Conservation (phyloP, 2,329 filamentous ascomycete genomes). For the Lecanicillium sp. region DNA sequence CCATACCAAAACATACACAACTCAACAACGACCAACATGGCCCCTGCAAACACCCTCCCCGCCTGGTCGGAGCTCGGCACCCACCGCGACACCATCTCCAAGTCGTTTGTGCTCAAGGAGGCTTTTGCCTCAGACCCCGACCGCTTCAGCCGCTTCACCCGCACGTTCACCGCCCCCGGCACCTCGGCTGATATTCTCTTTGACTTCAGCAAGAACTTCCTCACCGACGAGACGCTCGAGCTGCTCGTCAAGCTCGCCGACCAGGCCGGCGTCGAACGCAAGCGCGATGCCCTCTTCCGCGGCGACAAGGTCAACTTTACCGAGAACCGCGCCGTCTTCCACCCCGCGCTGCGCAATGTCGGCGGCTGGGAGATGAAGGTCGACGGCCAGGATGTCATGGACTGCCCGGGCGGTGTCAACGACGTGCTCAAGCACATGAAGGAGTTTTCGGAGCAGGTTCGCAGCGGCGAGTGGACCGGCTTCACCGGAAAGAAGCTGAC, state of each 20-base stretch:
- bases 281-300: slow-evolving; percentile 94
- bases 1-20: background rate
- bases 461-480: slow-evolving; percentile 94
- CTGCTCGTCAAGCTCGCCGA: slow-evolving; percentile 85
- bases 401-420: slow-evolving; percentile 81
- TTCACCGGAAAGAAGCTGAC: slow-evolving; percentile 96
- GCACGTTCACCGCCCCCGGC: slow-evolving; percentile 73
- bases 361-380: slow-evolving; percentile 77
- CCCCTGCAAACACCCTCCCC: slow-evolving; percentile 77
- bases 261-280: slow-evolving; percentile 84
- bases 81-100: slow-evolving; percentile 80
- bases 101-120: slow-evolving; percentile 87
- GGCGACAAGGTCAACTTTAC: slow-evolving; percentile 99
- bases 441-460: slow-evolving; percentile 91
- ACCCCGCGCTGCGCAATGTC: slow-evolving; percentile 88
- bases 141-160: slow-evolving; percentile 86
- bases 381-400: slow-evolving; percentile 88
- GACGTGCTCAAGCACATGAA: slow-evolving; percentile 94
- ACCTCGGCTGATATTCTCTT: slow-evolving; percentile 88
- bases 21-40: slow-evolving; percentile 42
- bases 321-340: slow-evolving; percentile 91
- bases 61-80: slow-evolving; percentile 88
- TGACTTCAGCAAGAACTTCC: slow-evolving; percentile 98
- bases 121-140: slow-evolving; percentile 83
- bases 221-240: slow-evolving; percentile 85